phyloP scores from a whole-genome alignment of 2,329 filamentous ascomycete genomes.

The Magnaporthales sp. region DNA sequence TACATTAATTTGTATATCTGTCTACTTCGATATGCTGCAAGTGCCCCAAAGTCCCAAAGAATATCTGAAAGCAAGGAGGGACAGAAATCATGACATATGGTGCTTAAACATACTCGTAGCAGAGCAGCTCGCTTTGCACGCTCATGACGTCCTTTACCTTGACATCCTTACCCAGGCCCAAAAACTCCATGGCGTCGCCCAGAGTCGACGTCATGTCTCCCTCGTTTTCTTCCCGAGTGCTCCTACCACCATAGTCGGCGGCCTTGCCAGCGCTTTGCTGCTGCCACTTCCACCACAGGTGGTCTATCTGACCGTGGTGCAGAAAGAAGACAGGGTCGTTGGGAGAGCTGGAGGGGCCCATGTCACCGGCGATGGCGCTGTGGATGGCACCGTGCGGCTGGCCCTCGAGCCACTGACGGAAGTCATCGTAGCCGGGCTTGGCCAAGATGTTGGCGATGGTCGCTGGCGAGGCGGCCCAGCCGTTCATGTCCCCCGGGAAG shows the following conservation, averaged over 20 bases:
- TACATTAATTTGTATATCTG: background rate
- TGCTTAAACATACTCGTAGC: background rate
- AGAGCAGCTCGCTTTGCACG: background rate
- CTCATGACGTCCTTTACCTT: background rate
- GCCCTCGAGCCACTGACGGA: conserved; percentile 21
- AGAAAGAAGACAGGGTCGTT: conserved; percentile 36
- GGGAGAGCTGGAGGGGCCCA: conserved; percentile 23
- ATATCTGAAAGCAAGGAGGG: background rate
- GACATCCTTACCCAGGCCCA: background rate
- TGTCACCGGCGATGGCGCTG: conserved; percentile 25
- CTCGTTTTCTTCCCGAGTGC: background rate
- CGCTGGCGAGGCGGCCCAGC: conserved; percentile 18
- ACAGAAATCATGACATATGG: background rate
- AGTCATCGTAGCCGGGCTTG: conserved; percentile 19
- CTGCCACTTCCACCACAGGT: conserved; percentile 40
- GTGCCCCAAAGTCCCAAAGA: background rate
- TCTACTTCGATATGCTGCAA: too few species aligned
- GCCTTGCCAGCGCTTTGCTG: conserved; percentile 10
- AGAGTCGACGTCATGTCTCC: background rate
- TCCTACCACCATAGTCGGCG: background rate
- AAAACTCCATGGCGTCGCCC: background rate
- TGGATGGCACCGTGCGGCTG: conserved; percentile 12
- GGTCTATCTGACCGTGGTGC: conserved; percentile 36
- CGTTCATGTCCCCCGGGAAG: conserved; percentile 9
- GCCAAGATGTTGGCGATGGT: conserved; percentile 23